Evolutionary conservation across 768 basidiomycete species (phyloP).

Genomic region (Artomyces pyxidatus): DNA sequence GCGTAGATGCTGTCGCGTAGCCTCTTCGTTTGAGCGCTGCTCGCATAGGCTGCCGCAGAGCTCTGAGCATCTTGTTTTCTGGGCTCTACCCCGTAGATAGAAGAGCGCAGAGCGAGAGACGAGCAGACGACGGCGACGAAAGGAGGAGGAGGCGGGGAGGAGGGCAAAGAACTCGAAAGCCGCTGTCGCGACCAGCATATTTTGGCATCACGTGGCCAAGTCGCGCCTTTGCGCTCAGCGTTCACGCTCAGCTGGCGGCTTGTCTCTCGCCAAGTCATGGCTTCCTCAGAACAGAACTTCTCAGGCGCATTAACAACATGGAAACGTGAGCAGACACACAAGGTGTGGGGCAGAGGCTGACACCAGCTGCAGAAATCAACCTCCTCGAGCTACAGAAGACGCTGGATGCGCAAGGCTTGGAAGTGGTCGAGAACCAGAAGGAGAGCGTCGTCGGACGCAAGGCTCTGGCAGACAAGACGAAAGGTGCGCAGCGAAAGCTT

Average conservation of each 20-base stretch:
- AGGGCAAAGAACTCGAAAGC: neutral
- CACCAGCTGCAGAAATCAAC: conserved; percentile 59
- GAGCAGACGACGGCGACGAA: neutral
- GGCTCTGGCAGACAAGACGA: conserved; percentile 89
- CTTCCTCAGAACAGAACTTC: conserved; percentile 66
- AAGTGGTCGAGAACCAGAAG: conserved; percentile 98
- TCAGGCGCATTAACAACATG: conserved; percentile 88
- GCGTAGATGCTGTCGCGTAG: conserved; percentile 18
- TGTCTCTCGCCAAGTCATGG: conserved; percentile 3
- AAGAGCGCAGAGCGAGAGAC: neutral
- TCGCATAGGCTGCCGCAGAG: neutral
- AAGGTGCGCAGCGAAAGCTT: conserved; percentile 49
- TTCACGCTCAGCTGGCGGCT: neutral
- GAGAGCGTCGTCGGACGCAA: conserved; percentile 93
- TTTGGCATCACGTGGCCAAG: neutral
- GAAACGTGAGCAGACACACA: conserved; percentile 51
- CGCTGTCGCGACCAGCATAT: neutral
- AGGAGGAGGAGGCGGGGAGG: neutral
- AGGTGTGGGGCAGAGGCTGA: neutral
- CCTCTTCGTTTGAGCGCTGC: conserved; percentile 1
- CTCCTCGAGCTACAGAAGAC: conserved; percentile 88
- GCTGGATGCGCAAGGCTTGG: conserved; percentile 86
- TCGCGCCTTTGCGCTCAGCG: neutral
- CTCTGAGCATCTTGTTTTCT: neutral
- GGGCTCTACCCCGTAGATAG: neutral